Percentiles rank a stretch among this genome's conserved stretches.
phyloP scores from a whole-genome alignment of 108 stramenopile species.

The Aureococcus anophagefferens region DNA sequence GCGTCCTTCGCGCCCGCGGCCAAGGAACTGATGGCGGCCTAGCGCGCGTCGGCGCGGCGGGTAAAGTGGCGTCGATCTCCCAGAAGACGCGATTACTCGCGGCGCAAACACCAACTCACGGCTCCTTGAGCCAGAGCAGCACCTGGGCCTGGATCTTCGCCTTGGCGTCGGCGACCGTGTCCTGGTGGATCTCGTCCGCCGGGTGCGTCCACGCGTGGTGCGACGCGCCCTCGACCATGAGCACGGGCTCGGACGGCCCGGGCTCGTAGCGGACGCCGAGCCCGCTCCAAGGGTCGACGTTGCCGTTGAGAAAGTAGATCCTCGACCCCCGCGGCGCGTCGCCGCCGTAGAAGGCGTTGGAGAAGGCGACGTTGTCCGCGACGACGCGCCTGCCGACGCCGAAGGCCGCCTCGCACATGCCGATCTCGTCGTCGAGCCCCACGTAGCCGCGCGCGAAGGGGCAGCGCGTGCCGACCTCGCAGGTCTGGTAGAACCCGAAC shows the following conservation, averaged over 20 bases:
- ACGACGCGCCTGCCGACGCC: conserved; percentile 50
- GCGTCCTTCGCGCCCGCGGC: too few relatives aligned
- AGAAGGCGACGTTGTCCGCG: conserved; percentile 43
- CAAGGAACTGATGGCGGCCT: too few relatives aligned
- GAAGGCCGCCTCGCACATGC: conserved; percentile 57
- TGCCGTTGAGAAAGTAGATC: conserved; percentile 74
- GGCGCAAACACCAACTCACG: neutral
- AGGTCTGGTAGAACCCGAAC: conserved; percentile 91
- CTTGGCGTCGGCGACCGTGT: conserved; percentile 40
- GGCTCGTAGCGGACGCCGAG: conserved; percentile 43
- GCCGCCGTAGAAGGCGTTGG: conserved; percentile 68
- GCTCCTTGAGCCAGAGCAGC: conserved; percentile 36
- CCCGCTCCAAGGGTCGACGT: conserved; percentile 85
- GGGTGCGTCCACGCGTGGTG: conserved; percentile 81
- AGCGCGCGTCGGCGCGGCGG: too few relatives aligned
- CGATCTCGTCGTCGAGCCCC: conserved; percentile 54
- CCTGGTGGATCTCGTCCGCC: conserved; percentile 42
- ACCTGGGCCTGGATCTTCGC: conserved; percentile 46
- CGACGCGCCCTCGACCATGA: conserved; percentile 53
- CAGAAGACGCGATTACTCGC: neutral
- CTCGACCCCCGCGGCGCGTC: conserved; percentile 36
- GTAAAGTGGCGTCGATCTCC: neutral
- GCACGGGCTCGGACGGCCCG: conserved; percentile 20
- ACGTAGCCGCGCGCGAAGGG: conserved; percentile 70
- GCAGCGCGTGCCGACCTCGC: conserved; percentile 52